Evolutionary conservation across 2,329 filamentous ascomycete genomes (phyloP), one percentile per base, ranked within the genome.

Genomic region (Claviceps humidiphila): DNA sequence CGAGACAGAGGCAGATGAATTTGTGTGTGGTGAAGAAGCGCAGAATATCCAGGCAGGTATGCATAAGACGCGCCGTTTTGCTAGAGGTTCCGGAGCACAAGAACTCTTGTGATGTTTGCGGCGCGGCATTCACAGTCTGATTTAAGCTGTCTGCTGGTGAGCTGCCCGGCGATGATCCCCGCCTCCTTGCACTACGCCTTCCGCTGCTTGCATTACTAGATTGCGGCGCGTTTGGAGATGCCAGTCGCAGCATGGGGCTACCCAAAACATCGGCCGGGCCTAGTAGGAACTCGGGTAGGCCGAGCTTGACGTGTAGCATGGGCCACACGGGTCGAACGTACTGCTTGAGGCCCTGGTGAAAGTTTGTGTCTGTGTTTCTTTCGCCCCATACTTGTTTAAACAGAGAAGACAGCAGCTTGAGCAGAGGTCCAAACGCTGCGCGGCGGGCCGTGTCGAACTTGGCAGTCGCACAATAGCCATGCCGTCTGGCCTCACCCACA

Each of bases 1-100:
- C 91, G 30, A 96, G 70, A 59, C 84, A 89, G 59, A 95, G 83
- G 61, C 88, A 94, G 51, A 95, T 89, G 60, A 95, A 82, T 60
- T 90, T 93, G 64, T 90, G 83, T 20, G 83, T 76, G 0, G 88
- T 85, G 52, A 97, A 82, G 43, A 94, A 80, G 50, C 87, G 80
- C 49, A 96, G 68, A 9, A 95, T 84, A 58, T 96, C 90, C 46
- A 95, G 71, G 59, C 94, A 91, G 1, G 87, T 90, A 62, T 89
- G 91, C 75, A 91, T 87, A 52, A 95, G 77, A 13, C 88, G 82
- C 57, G 88, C 84, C 1, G 75, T 78, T 62, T 82, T 83, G 11
- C 77, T 81, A 5, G 80, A 74, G 1, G 73, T 67, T 37, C 80
- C 79, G 2, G 74, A 70, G 37, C 80, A 75, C 24, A 84, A 66